Base-by-base conservation (phyloP, 345 rosid species). In the Hevea brasiliensis region DNA sequence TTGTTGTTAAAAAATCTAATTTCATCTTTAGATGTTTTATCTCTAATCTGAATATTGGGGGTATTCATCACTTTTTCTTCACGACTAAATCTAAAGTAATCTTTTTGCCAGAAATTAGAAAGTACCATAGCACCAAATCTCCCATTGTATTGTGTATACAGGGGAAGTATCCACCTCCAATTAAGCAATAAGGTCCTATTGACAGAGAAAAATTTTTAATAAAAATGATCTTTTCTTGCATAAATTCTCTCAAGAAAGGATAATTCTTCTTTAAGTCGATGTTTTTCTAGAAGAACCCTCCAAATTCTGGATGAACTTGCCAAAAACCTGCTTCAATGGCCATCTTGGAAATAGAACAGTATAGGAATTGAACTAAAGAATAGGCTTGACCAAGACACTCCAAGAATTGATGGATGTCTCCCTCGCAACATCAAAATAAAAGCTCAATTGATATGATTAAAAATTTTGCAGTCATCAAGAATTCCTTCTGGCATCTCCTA, bases 71-170 rank as follows among this genome's bases (percentile, higher is more conserved):
- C n/a, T n/a, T n/a, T n/a, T n/a, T n/a, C 32, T 11, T 64, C 10
- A 11, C 0, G 32, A n/a, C 6, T 21, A 21, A 21, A 44, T 44
- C 32, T 32, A 24, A 24, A 58, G 37, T 26, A 0, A 11, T 12
- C 7, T n/a, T 23, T 9, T 20, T 21, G 10, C 68, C 68, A 64
- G 53, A 64, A 64, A 64, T 64, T 64, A 35, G 68, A 42, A 42
- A 1, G 13, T 64, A 42, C 68, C 68, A 41, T 1, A 64, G 1
- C 5, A 42, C 32, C 14, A 64, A n/a, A 64, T 64, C 67, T 32
- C 15, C 48, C 5, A 1, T 1, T 10, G 4, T 21, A n/a, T 64
- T 64, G 7, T 44, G 4, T 2, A 42, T 21, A 11, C 44, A 64
- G 2, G 32, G 21, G 23, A 64, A 64, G 6, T 64, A 64, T n/a